A percentile compares a stretch with the other conserved stretches of the same genome.
Conservation (phyloP, 2,329 filamentous ascomycete genomes). For the Ophiostoma fasciatum region DNA sequence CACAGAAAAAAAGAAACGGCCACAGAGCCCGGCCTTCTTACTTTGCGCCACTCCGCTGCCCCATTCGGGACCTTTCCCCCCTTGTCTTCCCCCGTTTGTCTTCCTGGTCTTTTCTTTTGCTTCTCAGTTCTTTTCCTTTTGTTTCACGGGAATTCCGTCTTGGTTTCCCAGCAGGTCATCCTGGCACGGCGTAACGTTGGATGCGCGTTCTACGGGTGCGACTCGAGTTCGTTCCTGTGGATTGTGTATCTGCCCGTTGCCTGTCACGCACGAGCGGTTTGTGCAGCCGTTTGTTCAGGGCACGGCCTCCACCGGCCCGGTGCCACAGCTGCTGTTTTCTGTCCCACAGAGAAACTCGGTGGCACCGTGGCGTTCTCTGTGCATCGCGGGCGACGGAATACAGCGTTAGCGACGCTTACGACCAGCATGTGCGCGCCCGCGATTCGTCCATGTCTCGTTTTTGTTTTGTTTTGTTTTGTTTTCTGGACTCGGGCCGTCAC, state of each 20-base stretch:
- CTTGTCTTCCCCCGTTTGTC: too few relatives aligned
- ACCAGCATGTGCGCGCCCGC: conserved; percentile 1
- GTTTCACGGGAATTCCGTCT: not conserved
- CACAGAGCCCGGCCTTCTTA: too few relatives aligned
- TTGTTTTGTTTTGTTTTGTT: not conserved
- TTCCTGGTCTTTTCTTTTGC: not conserved
- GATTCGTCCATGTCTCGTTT: too few relatives aligned
- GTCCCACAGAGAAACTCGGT: conserved; percentile 23
- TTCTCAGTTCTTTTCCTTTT: not conserved
- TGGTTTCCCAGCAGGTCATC: not conserved
- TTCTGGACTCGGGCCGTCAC: conserved; percentile 4
- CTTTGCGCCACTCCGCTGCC: too few relatives aligned
- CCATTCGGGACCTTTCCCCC: too few relatives aligned
- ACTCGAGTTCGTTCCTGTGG: not conserved
- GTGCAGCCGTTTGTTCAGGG: conserved; percentile 1
- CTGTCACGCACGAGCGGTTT: conserved; percentile 1
- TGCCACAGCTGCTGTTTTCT: conserved; percentile 29
- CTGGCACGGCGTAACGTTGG: not conserved
- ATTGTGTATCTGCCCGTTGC: not conserved
- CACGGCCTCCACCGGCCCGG: conserved; percentile 24
- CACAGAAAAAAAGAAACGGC: too few relatives aligned
- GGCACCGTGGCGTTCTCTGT: conserved; percentile 16
- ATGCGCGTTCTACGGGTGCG: conserved; percentile 1
- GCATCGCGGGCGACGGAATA: conserved; percentile 22
- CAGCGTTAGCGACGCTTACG: conserved; percentile 18